A percentile compares a stretch with the other conserved stretches of the same genome.
Evolutionary conservation across 2,329 filamentous ascomycete genomes (phyloP).

Genomic region (Septoria linicola): DNA sequence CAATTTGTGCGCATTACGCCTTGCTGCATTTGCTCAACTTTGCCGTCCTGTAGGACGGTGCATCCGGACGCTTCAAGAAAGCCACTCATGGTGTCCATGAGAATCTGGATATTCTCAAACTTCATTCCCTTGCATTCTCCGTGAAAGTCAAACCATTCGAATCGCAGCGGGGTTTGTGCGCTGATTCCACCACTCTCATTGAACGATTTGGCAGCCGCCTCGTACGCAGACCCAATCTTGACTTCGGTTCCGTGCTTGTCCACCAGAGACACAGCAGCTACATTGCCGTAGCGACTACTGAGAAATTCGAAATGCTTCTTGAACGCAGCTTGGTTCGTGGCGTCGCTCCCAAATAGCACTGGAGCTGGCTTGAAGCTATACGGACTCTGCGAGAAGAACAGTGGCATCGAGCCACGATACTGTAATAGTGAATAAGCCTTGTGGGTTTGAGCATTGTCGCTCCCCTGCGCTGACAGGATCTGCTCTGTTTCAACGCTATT

Average conservation of each 20-base stretch:
- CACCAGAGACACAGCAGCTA: slow-evolving; percentile 81
- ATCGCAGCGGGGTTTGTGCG: slow-evolving; percentile 58
- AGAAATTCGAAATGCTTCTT: slow-evolving; percentile 75
- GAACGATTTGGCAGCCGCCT: slow-evolving; percentile 63
- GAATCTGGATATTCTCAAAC: slow-evolving; percentile 85
- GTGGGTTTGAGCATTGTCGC: slow-evolving; percentile 57
- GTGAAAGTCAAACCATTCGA: slow-evolving; percentile 99
- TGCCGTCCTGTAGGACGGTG: slow-evolving; percentile 57
- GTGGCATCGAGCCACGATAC: slow-evolving; percentile 82
- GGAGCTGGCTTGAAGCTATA: slow-evolving; percentile 90
- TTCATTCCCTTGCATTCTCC: slow-evolving; percentile 91
- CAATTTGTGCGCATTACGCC: slow-evolving; percentile 93
- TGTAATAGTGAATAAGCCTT: slow-evolving; percentile 83
- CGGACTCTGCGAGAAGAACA: slow-evolving; percentile 93
- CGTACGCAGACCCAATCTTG: slow-evolving; percentile 74
- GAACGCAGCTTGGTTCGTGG: slow-evolving; percentile 76
- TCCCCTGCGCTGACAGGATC: slow-evolving; percentile 71
- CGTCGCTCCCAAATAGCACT: slow-evolving; percentile 73
- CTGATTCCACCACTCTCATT: slow-evolving; percentile 62
- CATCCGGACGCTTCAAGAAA: slow-evolving; percentile 71
- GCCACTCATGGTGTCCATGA: slow-evolving; percentile 68
- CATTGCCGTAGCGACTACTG: slow-evolving; percentile 65
- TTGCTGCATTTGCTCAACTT: slow-evolving; percentile 54
- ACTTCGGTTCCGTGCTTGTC: slow-evolving; percentile 84
- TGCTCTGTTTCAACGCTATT: slow-evolving; percentile 96